Percentiles rank a stretch among this genome's conserved stretches.
Conservation (phyloP, 2,329 filamentous ascomycete species). For the Thelonectria rubi region DNA sequence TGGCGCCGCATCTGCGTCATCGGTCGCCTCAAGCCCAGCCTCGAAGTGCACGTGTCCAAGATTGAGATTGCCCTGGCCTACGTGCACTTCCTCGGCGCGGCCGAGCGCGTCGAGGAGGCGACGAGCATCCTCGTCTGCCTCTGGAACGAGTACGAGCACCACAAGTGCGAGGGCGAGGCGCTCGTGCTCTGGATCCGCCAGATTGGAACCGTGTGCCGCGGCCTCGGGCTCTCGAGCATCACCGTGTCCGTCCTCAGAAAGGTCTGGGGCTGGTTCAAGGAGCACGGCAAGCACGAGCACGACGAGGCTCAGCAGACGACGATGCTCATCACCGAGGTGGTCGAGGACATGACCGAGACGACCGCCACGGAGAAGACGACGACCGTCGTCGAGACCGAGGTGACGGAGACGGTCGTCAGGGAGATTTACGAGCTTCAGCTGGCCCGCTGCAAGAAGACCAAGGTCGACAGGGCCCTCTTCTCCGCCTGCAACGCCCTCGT, state of each 20-base stretch:
- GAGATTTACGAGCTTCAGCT: conserved; percentile 51
- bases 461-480: conserved; percentile 48
- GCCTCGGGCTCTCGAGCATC: conserved; percentile 47
- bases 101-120: conserved; percentile 48
- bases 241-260: conserved; percentile 49
- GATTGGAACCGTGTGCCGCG: conserved; percentile 46
- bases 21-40: conserved; percentile 41
- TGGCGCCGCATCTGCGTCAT: conserved; percentile 51
- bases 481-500: conserved; percentile 47
- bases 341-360: conserved; percentile 51
- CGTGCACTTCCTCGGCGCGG: conserved; percentile 45
- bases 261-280: conserved; percentile 52
- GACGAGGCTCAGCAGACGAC: conserved; percentile 48
- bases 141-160: conserved; percentile 53
- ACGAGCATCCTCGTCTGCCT: conserved; percentile 51
- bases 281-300: conserved; percentile 42
- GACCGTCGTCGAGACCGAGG: conserved; percentile 40
- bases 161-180: conserved; percentile 44
- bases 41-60: conserved; percentile 49
- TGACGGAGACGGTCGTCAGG: conserved; percentile 47
- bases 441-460: conserved; percentile 46
- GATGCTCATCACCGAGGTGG: conserved; percentile 50
- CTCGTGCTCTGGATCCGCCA: conserved; percentile 50
- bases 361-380: conserved; percentile 47
- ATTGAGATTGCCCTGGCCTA: conserved; percentile 52